These are phyloP conservation scores for Dictyostelium citrinum DNA, from an alignment of 78 protist species.

Conservation along the genomic window DNA sequence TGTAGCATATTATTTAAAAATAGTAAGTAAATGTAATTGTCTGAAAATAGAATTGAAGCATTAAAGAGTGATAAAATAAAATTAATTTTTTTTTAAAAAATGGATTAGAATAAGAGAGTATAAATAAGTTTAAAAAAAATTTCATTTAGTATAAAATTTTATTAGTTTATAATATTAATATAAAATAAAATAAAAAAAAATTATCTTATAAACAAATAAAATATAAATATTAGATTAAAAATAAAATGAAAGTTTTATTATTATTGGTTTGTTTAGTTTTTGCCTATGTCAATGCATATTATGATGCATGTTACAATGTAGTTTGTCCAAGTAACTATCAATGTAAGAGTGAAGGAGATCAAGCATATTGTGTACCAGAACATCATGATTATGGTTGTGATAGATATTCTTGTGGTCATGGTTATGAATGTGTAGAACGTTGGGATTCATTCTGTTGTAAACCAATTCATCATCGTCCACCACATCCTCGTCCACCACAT, in stretches of 20 bases:
- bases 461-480: not conserved
- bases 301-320: not conserved
- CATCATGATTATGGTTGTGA: not conserved
- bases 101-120: not conserved
- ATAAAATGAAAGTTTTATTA: not conserved
- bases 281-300: not conserved
- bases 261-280: not conserved
- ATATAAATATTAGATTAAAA: not conserved
- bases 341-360: not conserved
- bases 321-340: not conserved
- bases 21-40: not conserved
- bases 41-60: not conserved
- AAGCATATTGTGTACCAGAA: not conserved
- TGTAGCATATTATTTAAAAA: not conserved
- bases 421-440: not conserved
- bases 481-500: not conserved
- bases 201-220: not conserved
- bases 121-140: not conserved
- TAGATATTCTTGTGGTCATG: not conserved
- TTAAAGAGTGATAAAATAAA: not conserved
- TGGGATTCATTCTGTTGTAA: not conserved
- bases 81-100: no score
- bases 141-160: not conserved
- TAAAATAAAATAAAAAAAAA: not conserved
- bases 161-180: not conserved